phyloP scores from a whole-genome alignment of 306 rosid species.

The Amphicarpaea edgeworthii region DNA sequence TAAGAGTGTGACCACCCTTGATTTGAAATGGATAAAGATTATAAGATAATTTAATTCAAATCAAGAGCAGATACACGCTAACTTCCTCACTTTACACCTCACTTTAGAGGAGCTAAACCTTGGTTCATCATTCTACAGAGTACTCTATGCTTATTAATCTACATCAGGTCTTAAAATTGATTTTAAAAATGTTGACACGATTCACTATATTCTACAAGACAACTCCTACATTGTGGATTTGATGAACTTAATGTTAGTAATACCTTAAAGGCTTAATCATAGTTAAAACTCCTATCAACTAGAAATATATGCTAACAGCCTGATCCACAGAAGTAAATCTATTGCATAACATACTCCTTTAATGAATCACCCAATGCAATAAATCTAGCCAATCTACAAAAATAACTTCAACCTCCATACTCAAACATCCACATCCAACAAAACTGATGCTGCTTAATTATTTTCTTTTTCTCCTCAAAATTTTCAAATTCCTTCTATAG shows the following conservation, averaged over 20 bases:
- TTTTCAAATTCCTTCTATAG: neutral
- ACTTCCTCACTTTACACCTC: neutral
- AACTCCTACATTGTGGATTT: constrained; percentile 1
- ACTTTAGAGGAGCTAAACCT: neutral
- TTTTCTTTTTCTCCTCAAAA: neutral
- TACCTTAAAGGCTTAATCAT: neutral
- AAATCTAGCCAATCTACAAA: constrained; percentile 24
- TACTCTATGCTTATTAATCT: neutral
- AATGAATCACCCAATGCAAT: constrained; percentile 9
- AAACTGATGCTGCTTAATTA: neutral
- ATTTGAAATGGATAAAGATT: neutral
- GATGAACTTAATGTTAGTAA: neutral
- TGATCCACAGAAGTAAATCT: neutral
- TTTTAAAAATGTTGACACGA: constrained; percentile 1
- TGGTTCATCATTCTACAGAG: neutral
- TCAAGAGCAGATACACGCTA: neutral
- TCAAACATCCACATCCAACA: neutral
- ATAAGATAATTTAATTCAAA: too few relatives aligned
- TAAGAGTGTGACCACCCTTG: neutral
- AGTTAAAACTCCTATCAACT: neutral
- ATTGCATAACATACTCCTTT: neutral
- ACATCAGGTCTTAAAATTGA: neutral
- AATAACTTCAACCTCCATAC: constrained; percentile 23
- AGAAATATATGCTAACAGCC: neutral
- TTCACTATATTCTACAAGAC: neutral